Conservation (phyloP, 345 rosid species). For the Heritiera littoralis region DNA sequence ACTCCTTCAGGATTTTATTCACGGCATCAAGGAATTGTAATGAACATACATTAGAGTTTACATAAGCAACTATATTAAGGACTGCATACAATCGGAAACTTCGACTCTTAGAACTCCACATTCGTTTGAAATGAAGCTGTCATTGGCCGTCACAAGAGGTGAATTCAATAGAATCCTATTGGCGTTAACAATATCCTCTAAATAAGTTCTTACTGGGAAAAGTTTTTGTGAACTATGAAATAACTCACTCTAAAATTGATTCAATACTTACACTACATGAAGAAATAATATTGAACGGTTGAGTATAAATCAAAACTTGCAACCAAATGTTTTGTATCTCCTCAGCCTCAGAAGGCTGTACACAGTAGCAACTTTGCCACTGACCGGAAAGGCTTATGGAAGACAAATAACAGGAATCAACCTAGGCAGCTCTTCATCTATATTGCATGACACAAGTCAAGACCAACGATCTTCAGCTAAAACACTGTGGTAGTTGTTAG, state of each 20-base stretch:
- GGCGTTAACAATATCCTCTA: background rate
- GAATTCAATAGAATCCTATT: background rate
- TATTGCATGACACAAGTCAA: background rate
- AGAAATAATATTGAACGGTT: background rate
- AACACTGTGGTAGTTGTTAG: background rate
- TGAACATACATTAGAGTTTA: background rate
- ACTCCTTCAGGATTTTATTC: background rate
- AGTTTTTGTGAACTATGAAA: background rate
- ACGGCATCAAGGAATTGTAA: background rate
- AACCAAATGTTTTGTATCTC: background rate
- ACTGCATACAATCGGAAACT: background rate
- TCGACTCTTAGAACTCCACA: background rate
- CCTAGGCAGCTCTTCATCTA: background rate
- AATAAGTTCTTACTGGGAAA: background rate
- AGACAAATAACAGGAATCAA: background rate
- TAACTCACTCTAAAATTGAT: background rate
- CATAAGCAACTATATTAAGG: background rate
- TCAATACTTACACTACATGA: background rate
- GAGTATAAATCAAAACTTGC: background rate
- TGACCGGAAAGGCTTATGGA: background rate
- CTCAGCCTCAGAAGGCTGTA: slow-evolving; percentile 3
- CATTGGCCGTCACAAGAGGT: background rate
- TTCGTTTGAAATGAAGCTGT: background rate
- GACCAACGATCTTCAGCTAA: background rate
- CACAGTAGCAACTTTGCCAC: background rate